Evolutionary conservation across 2,329 filamentous ascomycete species (phyloP).

Genomic region (Sclerotinia subarctica): DNA sequence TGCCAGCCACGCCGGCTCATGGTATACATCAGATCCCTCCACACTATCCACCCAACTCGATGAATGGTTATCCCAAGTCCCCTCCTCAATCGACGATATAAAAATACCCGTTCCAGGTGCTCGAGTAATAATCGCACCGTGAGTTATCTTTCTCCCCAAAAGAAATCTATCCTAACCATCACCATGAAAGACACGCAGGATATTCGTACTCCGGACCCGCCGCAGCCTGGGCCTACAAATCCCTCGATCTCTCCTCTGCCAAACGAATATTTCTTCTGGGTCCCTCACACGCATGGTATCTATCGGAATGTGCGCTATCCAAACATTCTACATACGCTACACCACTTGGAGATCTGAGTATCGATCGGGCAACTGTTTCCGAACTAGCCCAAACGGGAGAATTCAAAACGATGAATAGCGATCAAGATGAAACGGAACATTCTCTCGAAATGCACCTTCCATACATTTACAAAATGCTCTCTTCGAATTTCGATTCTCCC

Average conservation of each 20-base stretch:
- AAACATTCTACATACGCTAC: constrained; percentile 68
- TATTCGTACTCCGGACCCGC: constrained; percentile 89
- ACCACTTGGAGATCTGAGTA: constrained; percentile 65
- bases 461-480: constrained; percentile 78
- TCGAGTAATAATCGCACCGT: constrained; percentile 90
- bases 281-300: constrained; percentile 84
- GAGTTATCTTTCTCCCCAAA: constrained; percentile 42
- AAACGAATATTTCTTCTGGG: constrained; percentile 91
- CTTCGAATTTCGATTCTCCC: constrained; percentile 48
- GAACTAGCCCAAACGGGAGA: constrained; percentile 51
- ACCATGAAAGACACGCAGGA: constrained; percentile 72
- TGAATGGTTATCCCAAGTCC: constrained; percentile 69
- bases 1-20: constrained; percentile 79
- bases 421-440: constrained; percentile 78
- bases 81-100: constrained; percentile 57
- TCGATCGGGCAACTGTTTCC: constrained; percentile 58
- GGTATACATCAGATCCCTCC: constrained; percentile 68
- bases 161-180: not conserved
- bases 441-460: constrained; percentile 96
- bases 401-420: constrained; percentile 62
- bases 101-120: constrained; percentile 68
- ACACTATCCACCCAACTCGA: constrained; percentile 69
- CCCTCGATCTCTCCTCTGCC: constrained; percentile 69
- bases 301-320: constrained; percentile 74
- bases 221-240: constrained; percentile 92